Evolutionary conservation across 768 basidiomycete genomes (phyloP), one percentile per base, ranked within the genome.

Genomic region (Butyriboletus loyo): DNA sequence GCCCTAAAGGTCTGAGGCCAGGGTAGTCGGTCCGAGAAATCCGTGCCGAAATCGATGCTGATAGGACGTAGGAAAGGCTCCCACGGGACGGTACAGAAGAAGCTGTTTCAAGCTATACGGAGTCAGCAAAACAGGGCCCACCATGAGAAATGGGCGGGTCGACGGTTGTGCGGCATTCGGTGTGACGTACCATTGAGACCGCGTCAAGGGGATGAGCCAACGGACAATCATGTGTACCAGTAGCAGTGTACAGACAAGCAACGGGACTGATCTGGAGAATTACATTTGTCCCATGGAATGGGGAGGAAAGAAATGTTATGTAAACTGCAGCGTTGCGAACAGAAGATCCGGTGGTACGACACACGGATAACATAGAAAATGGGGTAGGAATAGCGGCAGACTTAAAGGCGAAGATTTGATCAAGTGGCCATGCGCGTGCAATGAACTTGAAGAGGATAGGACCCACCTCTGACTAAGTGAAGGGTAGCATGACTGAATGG

Each of bases 81-180:
- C 24, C 59, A 61, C 55, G 54, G 35, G 17, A 39, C 22, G 37
- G 43, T 52, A 47, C 41, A 34, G 54, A 50, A 47, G 51, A 14
- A 21, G 1, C 15, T 17, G 22, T 14, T 43, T 43, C 7, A 19
- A 30, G 19, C 15, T 5, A 15, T 6, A 45, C 14, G 2, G 6
- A 1, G 31, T 7, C 9, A 35, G 19, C 8, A 17, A 41, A 38
- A 37, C 37, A 22, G 21, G 37, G 37, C 17, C 8, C n/a, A 15
- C 14, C 39, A 30, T 24, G 4, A 27, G 31, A 21, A 14, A 13
- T 37, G n/a, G 15, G 28, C 7, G 2, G 15, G 31, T 17, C 36
- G 9, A 22, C 3, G 27, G 52, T 36, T 21, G 37, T 6, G 11
- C 7, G 37, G 19, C 19, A 25, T 30, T n/a, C 22, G 15, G 21